phyloP scores from a whole-genome alignment of 2,329 filamentous ascomycete genomes.

The Aspergillus sp. region DNA sequence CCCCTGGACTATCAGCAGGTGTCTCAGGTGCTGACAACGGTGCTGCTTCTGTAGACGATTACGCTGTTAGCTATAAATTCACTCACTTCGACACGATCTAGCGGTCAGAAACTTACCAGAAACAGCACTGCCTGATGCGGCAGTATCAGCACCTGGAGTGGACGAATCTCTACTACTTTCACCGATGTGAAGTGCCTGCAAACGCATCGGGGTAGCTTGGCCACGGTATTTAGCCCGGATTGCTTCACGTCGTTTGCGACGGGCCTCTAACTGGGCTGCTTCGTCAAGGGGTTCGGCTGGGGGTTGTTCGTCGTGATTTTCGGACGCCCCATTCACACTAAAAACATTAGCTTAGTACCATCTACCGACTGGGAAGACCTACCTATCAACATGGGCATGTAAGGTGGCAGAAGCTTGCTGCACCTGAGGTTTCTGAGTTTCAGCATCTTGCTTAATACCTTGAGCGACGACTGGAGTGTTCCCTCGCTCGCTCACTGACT shows the following conservation, averaged over 20 bases:
- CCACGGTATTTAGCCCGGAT: conserved; percentile 78
- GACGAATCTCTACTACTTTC: conserved; percentile 57
- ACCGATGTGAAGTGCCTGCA: conserved; percentile 70
- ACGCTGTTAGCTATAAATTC: conserved; percentile 1
- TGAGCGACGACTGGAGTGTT: conserved; percentile 61
- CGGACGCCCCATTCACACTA: conserved; percentile 23
- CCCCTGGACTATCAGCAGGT: conserved; percentile 51
- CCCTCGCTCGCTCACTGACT: conserved; percentile 66
- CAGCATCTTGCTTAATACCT: conserved; percentile 65
- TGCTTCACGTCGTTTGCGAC: conserved; percentile 79
- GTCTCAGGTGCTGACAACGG: conserved; percentile 49
- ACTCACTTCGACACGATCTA: neutral
- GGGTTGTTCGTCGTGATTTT: conserved; percentile 33
- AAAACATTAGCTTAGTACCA: conserved; percentile 15
- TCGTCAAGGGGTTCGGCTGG: conserved; percentile 70
- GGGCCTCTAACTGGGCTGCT: conserved; percentile 79
- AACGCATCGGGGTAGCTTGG: conserved; percentile 70
- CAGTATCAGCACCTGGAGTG: conserved; percentile 52
- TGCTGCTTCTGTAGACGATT: conserved; percentile 29
- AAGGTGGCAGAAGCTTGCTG: conserved; percentile 49
- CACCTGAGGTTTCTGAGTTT: conserved; percentile 65
- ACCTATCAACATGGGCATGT: conserved; percentile 41
- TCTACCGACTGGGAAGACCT: conserved; percentile 28
- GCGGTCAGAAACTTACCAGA: conserved; percentile 39
- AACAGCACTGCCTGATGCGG: conserved; percentile 35